Evolutionary conservation across 2,329 filamentous ascomycete species (phyloP), one percentile per base, ranked within the genome.

Genomic region (Penicillium palitans): DNA sequence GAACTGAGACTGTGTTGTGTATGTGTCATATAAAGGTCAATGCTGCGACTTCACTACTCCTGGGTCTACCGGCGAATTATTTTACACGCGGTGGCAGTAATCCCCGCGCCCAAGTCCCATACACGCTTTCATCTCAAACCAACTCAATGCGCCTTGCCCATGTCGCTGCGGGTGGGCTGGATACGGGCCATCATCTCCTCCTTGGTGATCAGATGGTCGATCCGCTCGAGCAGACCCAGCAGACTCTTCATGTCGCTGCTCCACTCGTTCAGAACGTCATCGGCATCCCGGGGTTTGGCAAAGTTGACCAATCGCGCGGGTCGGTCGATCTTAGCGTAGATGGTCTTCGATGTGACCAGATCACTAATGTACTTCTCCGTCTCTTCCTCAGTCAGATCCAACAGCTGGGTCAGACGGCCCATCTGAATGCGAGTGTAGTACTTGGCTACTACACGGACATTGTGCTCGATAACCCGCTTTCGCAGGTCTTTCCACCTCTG

Each of bases 131-230:
- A 52, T 53, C 29, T 37, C 31, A 37, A 53, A 31, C 10, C 44
- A 37, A 52, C 51, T 70, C 56, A 76, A 63, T 68, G 74, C 58
- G 71, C 75, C 64, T 76, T 77, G 54, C 67, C 65, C 69, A 74
- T 76, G 55, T 75, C 74, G 15, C 65, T 64, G 53, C 74, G 73
- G 27, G 74, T 66, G 2, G 91, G 91, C 76, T 95, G 89, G 70
- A 99, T 98, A 59, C 93, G 85, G 41, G 95, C 95, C 95, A 99
- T 99, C 95, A 99, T 99, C 83, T 99, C 95, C 79, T 99, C 95
- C 83, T 98, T 98, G 55, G 96, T 99, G 72, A 99, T 99, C 70
- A 99, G 83, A 76, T 99, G 95, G 73, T 99, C 95, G 61, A 99
- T 96, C 63, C 92, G 85, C 82, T 96, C 92, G 72, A 96, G 74